Base-by-base conservation (phyloP, 768 basidiomycete genomes). In the Lentinula sp. region DNA sequence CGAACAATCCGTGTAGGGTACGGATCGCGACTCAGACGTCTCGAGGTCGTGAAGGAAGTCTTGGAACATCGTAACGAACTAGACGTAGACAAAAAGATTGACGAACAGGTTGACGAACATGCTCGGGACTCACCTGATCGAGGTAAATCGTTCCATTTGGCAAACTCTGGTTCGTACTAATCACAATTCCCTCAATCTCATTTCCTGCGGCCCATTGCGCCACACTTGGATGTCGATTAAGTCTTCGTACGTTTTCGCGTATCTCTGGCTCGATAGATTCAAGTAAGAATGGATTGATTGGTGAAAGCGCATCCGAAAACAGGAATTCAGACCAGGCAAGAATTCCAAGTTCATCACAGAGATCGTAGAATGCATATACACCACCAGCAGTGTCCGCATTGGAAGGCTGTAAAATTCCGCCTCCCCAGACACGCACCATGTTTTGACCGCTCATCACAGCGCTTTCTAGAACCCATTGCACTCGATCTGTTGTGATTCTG, bases 361-460 rank as follows among this genome's bases (percentile, higher is more conserved):
- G 66, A 0, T 78, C 76, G 68, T 84, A 85, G 64, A 85, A 84
- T 62, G 81, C 76, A 65, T 85, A 84, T 9, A 75, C 77, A 23
- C 82, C 83, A 1, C 75, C 74, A 11, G 74, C 74, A 1, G 72
- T 71, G 7, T 67, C 66, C 5, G 74, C 62, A 9, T 74, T 72
- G 1, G 79, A 78, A 2, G 80, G 80, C 59, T 81, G 80, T 63
- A 81, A 82, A 1, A 75, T 76, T 0, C 84, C 84, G 2, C 84
- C 84, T 39, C 83, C 84, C 84, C 83, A 86, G 5, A 86, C 71
- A 16, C 84, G 80, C 54, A 84, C 83, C 83, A 83, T 84, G 62
- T 85, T 85, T 69, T 85, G 84, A 8, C 82, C 82, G 58, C 80
- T 81, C 51, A 70, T 68, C 2, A 82, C 76, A 2, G 80, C 82